Evolutionary conservation across 1,284 basidiomycete species (phyloP).

Genomic region (Volvariella surrecta): DNA sequence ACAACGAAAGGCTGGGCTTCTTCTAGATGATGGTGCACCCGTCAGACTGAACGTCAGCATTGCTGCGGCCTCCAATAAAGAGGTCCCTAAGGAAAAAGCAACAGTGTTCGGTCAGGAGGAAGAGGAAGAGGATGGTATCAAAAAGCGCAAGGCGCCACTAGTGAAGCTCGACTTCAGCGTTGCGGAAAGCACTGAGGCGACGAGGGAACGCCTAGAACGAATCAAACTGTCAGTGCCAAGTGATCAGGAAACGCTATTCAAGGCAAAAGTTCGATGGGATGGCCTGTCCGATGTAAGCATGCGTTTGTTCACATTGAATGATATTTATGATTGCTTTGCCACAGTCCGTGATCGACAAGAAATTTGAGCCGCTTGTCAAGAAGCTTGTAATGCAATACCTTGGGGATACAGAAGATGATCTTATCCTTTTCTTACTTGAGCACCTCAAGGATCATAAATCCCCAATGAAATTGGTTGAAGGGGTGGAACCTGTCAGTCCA

Average conservation of each 20-base stretch:
- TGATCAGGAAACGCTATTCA: constrained; percentile 71
- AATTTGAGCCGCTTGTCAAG: constrained; percentile 74
- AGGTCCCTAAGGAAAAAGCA: constrained; percentile 41
- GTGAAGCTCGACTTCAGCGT: constrained; percentile 83
- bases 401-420: constrained; percentile 81
- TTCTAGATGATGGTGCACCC: constrained; percentile 86
- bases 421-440: constrained; percentile 85
- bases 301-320: background rate
- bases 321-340: constrained; percentile 8
- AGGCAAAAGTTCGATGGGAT: constrained; percentile 79
- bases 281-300: constrained; percentile 69
- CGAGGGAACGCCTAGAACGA: constrained; percentile 68
- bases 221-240: constrained; percentile 63
- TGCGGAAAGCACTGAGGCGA: constrained; percentile 67
- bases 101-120: constrained; percentile 69
- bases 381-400: constrained; percentile 76
- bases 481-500: constrained; percentile 75
- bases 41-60: constrained; percentile 75
- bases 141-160: constrained; percentile 72
- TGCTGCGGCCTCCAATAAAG: constrained; percentile 36
- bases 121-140: constrained; percentile 75
- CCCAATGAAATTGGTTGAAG: constrained; percentile 76
- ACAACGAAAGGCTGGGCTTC: constrained; percentile 78
- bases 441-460: constrained; percentile 81
- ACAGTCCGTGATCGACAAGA: constrained; percentile 72